Base-by-base conservation (phyloP, 495 filamentous ascomycete species). In the Aspergillus steynii region DNA sequence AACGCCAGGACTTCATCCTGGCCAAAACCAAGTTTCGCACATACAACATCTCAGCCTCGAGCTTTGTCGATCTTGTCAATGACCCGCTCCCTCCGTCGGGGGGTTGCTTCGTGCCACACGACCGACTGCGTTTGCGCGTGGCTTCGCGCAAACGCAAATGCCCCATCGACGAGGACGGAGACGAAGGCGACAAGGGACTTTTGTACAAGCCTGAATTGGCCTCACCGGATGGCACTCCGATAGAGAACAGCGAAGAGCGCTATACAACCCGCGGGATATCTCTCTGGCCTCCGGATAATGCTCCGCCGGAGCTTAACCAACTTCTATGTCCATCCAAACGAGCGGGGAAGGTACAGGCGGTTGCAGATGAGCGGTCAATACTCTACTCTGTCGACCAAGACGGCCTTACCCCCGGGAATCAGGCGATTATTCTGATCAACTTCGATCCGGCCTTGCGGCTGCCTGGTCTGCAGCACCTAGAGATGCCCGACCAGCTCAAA, bases 11-110 rank as follows among this genome's bases (percentile, higher is more conserved):
- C 37, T 84, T 83, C 58, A 84, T 85, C 25, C 68, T 85, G 20
- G 80, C 78, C 51, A 85, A 85, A 58, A 87, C 83, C 6, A 82
- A 83, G 42, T 73, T 88, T 50, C 83, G 84, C 31, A 77, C 77
- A 26, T 92, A 91, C 61, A 75, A 88, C 57, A 72, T 80, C 14
- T 76, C 75, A 28, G 81, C 81, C 34, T 79, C 80, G n/a, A 81
- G 86, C 3, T 90, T 85, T 63, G 51, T 91, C 8, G 89, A 92
- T 61, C 72, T 92, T 3, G 84, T 92, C 32, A 83, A 88, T 61
- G 84, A 87, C 60, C 80, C 82, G 5, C 58, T 62, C 7, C 66
- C 71, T 3, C 50, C 65, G 2, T 62, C 66, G 9, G 67, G 59
- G 2, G 75, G 75, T 49, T 71, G 74, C n/a, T 55, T 61, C 31